phyloP scores from a whole-genome alignment of 768 basidiomycete genomes.

The Mycena chlorophos region DNA sequence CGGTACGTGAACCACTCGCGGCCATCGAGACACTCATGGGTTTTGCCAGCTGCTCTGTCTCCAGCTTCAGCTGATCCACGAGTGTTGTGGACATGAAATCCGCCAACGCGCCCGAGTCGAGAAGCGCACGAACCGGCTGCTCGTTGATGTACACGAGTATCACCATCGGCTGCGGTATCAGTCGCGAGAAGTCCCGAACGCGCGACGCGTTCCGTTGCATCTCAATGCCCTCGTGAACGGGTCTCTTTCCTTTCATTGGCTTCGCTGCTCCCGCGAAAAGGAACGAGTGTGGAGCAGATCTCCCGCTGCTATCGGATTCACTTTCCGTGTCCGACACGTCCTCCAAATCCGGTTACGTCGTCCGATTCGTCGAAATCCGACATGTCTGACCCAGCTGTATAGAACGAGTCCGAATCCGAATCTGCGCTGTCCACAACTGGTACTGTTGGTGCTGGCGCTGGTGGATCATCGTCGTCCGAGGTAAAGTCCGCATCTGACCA shows the following conservation, averaged over 20 bases:
- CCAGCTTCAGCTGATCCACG: conserved; percentile 30
- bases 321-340: neutral
- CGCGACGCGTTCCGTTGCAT: conserved; percentile 13
- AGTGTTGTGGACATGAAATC: conserved; percentile 34
- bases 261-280: neutral
- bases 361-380: neutral
- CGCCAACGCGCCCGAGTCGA: conserved; percentile 32
- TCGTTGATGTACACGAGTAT: conserved; percentile 29
- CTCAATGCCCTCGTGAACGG: neutral
- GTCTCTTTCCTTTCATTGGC: neutral
- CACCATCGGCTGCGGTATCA: conserved; percentile 26
- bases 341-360: neutral
- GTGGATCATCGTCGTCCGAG: conserved; percentile 1
- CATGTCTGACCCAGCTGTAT: neutral
- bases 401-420: neutral
- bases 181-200: conserved; percentile 8
- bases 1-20: conserved; percentile 29
- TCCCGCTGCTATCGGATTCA: neutral
- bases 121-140: conserved; percentile 25
- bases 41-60: conserved; percentile 24
- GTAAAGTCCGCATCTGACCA: neutral
- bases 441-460: neutral
- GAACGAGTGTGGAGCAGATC: neutral
- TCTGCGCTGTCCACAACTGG: neutral
- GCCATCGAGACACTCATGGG: conserved; percentile 34